phyloP scores from a whole-genome alignment of 352 stramenopile species.

The Pythium chondricola region DNA sequence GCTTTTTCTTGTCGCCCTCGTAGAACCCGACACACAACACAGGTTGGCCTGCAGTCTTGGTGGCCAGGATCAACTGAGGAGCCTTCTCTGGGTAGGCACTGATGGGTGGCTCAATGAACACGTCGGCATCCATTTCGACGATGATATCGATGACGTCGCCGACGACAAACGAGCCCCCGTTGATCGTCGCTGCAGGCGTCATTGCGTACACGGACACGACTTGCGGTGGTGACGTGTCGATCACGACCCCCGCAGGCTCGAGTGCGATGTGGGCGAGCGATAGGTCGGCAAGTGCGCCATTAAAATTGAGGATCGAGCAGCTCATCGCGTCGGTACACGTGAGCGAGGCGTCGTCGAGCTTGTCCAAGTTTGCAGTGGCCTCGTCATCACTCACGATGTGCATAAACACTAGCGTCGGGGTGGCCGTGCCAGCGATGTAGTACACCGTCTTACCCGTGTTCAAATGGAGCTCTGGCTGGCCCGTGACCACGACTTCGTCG shows the following conservation, averaged over 20 bases:
- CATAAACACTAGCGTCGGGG: conserved; percentile 50
- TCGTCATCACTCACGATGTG: conserved; percentile 61
- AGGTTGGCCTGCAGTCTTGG: conserved; percentile 27
- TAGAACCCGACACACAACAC: conserved; percentile 62
- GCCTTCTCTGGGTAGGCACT: conserved; percentile 69
- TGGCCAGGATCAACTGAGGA: conserved; percentile 60
- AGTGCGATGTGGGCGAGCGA: conserved; percentile 40
- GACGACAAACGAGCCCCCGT: conserved; percentile 63
- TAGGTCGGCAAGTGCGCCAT: conserved; percentile 28
- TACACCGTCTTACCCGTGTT: conserved; percentile 48
- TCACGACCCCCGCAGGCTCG: conserved; percentile 38
- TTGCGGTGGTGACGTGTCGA: conserved; percentile 50
- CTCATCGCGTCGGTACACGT: conserved; percentile 30
- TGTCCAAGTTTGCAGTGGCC: conserved; percentile 35
- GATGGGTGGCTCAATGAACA: conserved; percentile 73
- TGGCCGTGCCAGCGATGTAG: conserved; percentile 52
- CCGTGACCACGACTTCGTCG: conserved; percentile 61
- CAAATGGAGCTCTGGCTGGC: conserved; percentile 44
- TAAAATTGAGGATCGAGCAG: conserved; percentile 71
- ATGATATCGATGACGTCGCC: conserved; percentile 77
- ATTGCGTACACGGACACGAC: conserved; percentile 59
- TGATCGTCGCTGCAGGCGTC: conserved; percentile 45
- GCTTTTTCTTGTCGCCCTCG: conserved; percentile 36
- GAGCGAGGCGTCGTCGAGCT: conserved; percentile 45
- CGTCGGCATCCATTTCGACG: conserved; percentile 61